Evolutionary conservation across 768 basidiomycete species (phyloP).

Genomic region (Boletales sp.): DNA sequence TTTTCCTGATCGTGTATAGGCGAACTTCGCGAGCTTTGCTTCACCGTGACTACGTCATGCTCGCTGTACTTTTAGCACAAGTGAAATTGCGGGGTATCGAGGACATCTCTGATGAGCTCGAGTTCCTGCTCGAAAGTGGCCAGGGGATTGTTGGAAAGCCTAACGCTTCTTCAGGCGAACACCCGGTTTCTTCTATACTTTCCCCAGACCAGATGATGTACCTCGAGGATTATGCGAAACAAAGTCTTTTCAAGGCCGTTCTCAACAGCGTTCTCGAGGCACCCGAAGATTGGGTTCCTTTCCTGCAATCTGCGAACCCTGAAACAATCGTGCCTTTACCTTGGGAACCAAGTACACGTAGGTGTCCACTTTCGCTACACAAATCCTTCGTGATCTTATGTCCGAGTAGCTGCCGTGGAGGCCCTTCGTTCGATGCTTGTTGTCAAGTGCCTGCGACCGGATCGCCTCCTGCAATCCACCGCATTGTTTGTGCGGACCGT

Average conservation of each 20-base stretch:
- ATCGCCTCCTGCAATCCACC: slow-evolving; percentile 83
- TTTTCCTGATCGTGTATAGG: slow-evolving; percentile 86
- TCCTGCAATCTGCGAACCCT: slow-evolving; percentile 64
- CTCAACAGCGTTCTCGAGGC: slow-evolving; percentile 57
- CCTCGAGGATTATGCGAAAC: slow-evolving; percentile 66
- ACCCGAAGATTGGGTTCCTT: slow-evolving; percentile 65
- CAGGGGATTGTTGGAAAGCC: slow-evolving; percentile 51
- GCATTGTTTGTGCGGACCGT: slow-evolving; percentile 69
- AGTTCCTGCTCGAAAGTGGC: slow-evolving; percentile 89
- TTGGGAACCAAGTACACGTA: slow-evolving; percentile 78
- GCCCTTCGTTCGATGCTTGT: slow-evolving; percentile 74
- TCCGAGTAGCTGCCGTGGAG: slow-evolving; percentile 57
- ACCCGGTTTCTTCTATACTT: slow-evolving; percentile 45
- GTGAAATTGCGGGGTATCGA: slow-evolving; percentile 79
- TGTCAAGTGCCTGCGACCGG: slow-evolving; percentile 90
- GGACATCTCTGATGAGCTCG: slow-evolving; percentile 80
- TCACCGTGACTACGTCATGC: slow-evolving; percentile 85
- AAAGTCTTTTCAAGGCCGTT: slow-evolving; percentile 76
- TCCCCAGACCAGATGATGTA: slow-evolving; percentile 66
- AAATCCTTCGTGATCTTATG: slow-evolving; percentile 10
- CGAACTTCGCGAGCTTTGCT: slow-evolving; percentile 89
- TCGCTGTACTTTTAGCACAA: slow-evolving; percentile 87
- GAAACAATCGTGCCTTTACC: slow-evolving; percentile 70
- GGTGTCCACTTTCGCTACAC: slow-evolving; percentile 29
- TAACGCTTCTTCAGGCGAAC: slow-evolving; percentile 31